Evolutionary conservation across 129 eudicot genomes (phyloP).

Genomic region (Gnaphalium uliginosum): DNA sequence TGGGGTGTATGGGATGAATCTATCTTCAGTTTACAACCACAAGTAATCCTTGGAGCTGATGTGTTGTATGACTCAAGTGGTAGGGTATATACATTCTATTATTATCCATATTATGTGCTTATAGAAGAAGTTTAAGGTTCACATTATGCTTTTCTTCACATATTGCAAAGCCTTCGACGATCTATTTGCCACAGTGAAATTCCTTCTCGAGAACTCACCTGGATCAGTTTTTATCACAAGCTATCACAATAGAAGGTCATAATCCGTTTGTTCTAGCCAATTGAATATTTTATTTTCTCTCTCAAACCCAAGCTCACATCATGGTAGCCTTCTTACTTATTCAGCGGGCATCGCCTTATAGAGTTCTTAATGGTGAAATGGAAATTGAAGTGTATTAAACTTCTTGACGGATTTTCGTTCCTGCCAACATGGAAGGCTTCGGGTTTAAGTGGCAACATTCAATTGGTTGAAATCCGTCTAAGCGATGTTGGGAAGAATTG

Average conservation of each 20-base stretch:
- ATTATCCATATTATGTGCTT: constrained; percentile 12
- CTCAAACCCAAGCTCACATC: neutral
- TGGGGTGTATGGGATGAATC: constrained; percentile 95
- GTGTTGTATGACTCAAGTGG: constrained; percentile 89
- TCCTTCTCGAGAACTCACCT: constrained; percentile 71
- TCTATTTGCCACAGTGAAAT: constrained; percentile 82
- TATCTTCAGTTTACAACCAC: constrained; percentile 58
- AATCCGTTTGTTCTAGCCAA: neutral
- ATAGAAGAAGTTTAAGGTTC: constrained; percentile 13
- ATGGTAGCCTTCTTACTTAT: constrained; percentile 19
- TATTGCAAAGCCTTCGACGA: constrained; percentile 68
- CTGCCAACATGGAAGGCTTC: constrained; percentile 77
- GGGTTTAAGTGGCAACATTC: constrained; percentile 82
- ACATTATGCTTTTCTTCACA: constrained; percentile 11
- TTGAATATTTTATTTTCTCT: constrained; percentile 3
- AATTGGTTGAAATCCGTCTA: constrained; percentile 75
- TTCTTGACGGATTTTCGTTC: constrained; percentile 81
- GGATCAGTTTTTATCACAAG: constrained; percentile 84
- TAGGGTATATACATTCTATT: constrained; percentile 31
- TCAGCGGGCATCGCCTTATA: constrained; percentile 92
- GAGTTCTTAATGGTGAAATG: constrained; percentile 94
- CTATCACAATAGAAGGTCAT: constrained; percentile 89
- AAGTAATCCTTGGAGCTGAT: constrained; percentile 92
- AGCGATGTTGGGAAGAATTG: constrained; percentile 29
- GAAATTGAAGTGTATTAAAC: constrained; percentile 78